These are phyloP conservation scores for Pseudogymnoascus sp. DNA, from an alignment of 2,329 filamentous ascomycete genomes.

Conservation along the genomic window DNA sequence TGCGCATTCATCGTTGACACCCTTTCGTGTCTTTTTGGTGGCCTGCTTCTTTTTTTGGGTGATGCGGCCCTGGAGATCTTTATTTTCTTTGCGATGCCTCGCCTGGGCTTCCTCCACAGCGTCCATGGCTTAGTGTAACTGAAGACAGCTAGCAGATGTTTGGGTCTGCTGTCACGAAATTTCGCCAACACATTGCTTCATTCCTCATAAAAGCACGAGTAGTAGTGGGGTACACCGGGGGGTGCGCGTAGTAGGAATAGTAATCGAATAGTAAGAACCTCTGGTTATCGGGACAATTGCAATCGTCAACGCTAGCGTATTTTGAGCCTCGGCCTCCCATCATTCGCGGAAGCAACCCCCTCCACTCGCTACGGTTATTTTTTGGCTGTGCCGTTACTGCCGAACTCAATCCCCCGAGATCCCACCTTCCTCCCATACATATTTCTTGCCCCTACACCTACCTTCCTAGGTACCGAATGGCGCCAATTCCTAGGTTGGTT, in stretches of 20 bases:
- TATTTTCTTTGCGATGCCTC: conserved; percentile 80
- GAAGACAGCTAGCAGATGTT: background rate
- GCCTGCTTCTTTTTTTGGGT: conserved; percentile 97
- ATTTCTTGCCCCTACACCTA: background rate
- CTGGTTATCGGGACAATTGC: background rate
- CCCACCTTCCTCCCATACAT: conserved; percentile 1
- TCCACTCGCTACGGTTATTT: background rate
- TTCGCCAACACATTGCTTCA: background rate
- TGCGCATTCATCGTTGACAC: conserved; percentile 69
- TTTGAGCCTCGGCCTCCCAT: background rate
- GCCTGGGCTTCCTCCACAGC: conserved; percentile 68
- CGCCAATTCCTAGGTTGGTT: background rate
- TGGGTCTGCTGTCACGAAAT: background rate
- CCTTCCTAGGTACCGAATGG: background rate
- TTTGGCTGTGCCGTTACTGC: background rate
- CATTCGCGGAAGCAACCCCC: background rate
- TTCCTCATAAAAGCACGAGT: background rate
- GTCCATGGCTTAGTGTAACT: conserved; percentile 31
- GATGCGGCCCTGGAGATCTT: conserved; percentile 74
- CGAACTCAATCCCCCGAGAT: conserved; percentile 1
- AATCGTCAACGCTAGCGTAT: background rate
- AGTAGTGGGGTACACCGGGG: background rate
- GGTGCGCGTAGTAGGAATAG: background rate
- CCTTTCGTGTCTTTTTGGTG: conserved; percentile 75
- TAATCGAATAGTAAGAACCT: background rate